These are phyloP conservation scores for Phytophthora vignae DNA, from an alignment of 352 stramenopile species.

Conservation along the genomic window DNA sequence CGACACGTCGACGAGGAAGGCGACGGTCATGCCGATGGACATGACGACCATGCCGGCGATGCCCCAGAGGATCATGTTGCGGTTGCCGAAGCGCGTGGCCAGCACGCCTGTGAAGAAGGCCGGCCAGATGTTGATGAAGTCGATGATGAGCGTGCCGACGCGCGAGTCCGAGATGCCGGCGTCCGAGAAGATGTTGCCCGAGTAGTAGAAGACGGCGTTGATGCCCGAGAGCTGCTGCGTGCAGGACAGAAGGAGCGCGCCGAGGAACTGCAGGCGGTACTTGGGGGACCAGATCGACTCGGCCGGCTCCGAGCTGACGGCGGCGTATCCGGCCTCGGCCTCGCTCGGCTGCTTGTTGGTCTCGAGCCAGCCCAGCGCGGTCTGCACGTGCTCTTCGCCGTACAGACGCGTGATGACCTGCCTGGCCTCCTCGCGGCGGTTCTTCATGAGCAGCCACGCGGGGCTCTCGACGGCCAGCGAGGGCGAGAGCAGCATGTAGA, in stretches of 20 bases:
- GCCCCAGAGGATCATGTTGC: slow-evolving; percentile 62
- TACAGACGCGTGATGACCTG: slow-evolving; percentile 30
- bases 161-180: too few species aligned
- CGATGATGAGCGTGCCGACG: too few species aligned
- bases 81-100: slow-evolving; percentile 53
- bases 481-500: slow-evolving; percentile 47
- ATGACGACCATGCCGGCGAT: slow-evolving; percentile 57
- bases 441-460: slow-evolving; percentile 11
- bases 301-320: slow-evolving; percentile 1
- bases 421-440: not conserved
- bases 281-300: slow-evolving; percentile 36
- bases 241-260: slow-evolving; percentile 54
- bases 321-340: slow-evolving; percentile 11
- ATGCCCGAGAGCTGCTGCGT: slow-evolving; percentile 13
- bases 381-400: slow-evolving; percentile 26
- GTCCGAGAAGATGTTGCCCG: too few species aligned
- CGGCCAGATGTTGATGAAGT: too few species aligned
- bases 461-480: slow-evolving; percentile 22
- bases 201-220: too few species aligned
- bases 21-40: slow-evolving; percentile 55
- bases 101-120: slow-evolving; percentile 28
- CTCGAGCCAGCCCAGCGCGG: slow-evolving; percentile 17
- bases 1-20: slow-evolving; percentile 46
- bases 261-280: slow-evolving; percentile 31
- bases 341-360: slow-evolving; percentile 15